Conservation (phyloP, 2,329 filamentous ascomycete genomes). For the Aurifilum marmelostoma region DNA sequence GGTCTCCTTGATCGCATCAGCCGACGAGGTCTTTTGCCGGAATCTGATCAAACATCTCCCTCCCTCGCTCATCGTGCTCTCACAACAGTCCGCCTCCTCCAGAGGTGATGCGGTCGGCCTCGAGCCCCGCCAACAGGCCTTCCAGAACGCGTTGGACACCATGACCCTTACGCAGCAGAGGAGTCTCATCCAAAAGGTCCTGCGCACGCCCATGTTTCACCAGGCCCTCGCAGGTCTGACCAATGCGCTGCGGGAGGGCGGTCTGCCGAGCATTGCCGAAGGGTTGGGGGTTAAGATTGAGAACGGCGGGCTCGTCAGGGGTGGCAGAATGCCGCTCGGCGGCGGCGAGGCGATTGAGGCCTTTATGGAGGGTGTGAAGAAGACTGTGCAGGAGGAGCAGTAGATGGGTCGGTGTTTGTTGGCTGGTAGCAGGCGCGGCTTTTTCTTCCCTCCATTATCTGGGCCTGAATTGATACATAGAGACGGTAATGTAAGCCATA, state of each 20-base stretch:
- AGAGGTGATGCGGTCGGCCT: slow-evolving; percentile 54
- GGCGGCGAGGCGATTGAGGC: slow-evolving; percentile 88
- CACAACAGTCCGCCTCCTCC: slow-evolving; percentile 64
- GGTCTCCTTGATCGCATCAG: slow-evolving; percentile 71
- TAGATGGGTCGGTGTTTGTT: slow-evolving; percentile 8
- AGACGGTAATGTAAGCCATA: not conserved
- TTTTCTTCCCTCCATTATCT: not conserved
- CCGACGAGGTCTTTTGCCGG: slow-evolving; percentile 70
- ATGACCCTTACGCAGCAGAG: slow-evolving; percentile 79
- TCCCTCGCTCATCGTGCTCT: slow-evolving; percentile 74
- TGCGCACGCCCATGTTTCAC: slow-evolving; percentile 87
- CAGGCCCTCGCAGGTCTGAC: slow-evolving; percentile 86
- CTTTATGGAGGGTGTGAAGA: slow-evolving; percentile 88
- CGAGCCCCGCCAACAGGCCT: slow-evolving; percentile 69
- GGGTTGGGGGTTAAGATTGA: slow-evolving; percentile 79
- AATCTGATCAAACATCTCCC: slow-evolving; percentile 78
- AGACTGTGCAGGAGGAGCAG: slow-evolving; percentile 67
- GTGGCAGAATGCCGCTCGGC: slow-evolving; percentile 81
- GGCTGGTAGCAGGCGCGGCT: not conserved
- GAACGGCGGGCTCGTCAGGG: slow-evolving; percentile 80
- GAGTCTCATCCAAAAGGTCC: slow-evolving; percentile 75
- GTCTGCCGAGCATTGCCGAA: slow-evolving; percentile 85
- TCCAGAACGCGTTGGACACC: slow-evolving; percentile 74
- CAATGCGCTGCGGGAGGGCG: slow-evolving; percentile 85
- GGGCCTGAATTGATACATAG: not conserved